Conservation (phyloP, 805 yeast genomes). For the Candida piceae region DNA sequence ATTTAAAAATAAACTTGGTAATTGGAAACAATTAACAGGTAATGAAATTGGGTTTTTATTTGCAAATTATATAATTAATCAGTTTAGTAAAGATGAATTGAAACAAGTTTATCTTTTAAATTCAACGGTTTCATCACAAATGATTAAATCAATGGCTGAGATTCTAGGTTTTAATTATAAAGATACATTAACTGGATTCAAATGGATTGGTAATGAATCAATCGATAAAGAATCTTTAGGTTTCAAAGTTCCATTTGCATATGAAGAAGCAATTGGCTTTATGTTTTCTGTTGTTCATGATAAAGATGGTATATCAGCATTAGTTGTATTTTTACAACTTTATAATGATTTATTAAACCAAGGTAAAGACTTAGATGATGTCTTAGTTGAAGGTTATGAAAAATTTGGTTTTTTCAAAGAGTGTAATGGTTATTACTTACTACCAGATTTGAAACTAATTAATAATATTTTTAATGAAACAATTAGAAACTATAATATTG, state of each 20-base stretch:
- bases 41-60: slow-evolving; percentile 86
- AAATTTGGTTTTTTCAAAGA: slow-evolving; percentile 80
- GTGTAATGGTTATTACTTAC: slow-evolving; percentile 78
- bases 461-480: slow-evolving; percentile 50
- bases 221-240: slow-evolving; percentile 64
- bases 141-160: slow-evolving; percentile 65
- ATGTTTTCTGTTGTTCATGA: slow-evolving; percentile 84
- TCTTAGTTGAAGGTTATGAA: slow-evolving; percentile 52
- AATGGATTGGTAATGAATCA: slow-evolving; percentile 94
- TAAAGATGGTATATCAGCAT: slow-evolving; percentile 88
- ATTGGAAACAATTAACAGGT: slow-evolving; percentile 83
- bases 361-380: slow-evolving; percentile 39
- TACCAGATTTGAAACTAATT: slow-evolving; percentile 50
- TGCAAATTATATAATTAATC: slow-evolving; percentile 54
- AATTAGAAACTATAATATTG: slow-evolving; percentile 19
- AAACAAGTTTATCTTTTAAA: slow-evolving; percentile 55
- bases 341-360: slow-evolving; percentile 43
- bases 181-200: slow-evolving; percentile 93
- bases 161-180: slow-evolving; percentile 53
- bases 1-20: slow-evolving; percentile 39
- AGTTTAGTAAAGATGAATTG: slow-evolving; percentile 22
- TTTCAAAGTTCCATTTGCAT: slow-evolving; percentile 76
- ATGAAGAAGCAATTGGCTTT: slow-evolving; percentile 94
- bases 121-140: slow-evolving; percentile 90
- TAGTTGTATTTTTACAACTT: slow-evolving; percentile 69